A percentile compares a stretch with the other conserved stretches of the same genome.
phyloP scores from a whole-genome alignment of 495 filamentous ascomycete genomes.

The Corynascus novoguineensis region DNA sequence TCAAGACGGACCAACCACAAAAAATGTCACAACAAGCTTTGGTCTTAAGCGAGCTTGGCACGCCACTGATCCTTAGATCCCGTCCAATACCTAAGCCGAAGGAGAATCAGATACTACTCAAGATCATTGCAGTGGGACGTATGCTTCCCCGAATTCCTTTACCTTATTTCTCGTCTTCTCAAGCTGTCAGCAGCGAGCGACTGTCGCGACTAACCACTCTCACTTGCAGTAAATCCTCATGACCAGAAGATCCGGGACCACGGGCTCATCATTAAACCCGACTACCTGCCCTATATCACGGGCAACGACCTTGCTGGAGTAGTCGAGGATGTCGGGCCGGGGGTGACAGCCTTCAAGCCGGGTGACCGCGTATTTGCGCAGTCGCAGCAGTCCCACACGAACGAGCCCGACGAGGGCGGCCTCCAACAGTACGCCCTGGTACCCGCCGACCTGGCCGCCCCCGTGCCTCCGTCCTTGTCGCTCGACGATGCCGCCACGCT shows the following conservation, averaged over 20 bases:
- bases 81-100: too few species aligned
- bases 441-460: background rate
- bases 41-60: too few species aligned
- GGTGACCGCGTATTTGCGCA: background rate
- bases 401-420: slow-evolving; percentile 12
- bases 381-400: background rate
- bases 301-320: background rate
- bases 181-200: too few species aligned
- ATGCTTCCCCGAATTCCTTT: too few species aligned
- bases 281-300: background rate
- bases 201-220: too few species aligned
- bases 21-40: too few species aligned
- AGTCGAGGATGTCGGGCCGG: background rate
- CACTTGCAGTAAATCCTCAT: too few species aligned
- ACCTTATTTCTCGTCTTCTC: too few species aligned
- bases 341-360: background rate
- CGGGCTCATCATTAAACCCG: background rate
- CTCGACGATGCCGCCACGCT: background rate
- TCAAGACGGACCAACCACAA: too few species aligned
- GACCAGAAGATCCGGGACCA: slow-evolving; percentile 6
- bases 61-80: too few species aligned
- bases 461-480: background rate
- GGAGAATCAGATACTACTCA: too few species aligned
- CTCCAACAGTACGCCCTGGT: background rate
- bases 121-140: too few species aligned